Percentiles rank a stretch among this genome's conserved stretches.
Evolutionary conservation across 805 yeast species (phyloP).

Genomic region (Yarrowia keelungensis): DNA sequence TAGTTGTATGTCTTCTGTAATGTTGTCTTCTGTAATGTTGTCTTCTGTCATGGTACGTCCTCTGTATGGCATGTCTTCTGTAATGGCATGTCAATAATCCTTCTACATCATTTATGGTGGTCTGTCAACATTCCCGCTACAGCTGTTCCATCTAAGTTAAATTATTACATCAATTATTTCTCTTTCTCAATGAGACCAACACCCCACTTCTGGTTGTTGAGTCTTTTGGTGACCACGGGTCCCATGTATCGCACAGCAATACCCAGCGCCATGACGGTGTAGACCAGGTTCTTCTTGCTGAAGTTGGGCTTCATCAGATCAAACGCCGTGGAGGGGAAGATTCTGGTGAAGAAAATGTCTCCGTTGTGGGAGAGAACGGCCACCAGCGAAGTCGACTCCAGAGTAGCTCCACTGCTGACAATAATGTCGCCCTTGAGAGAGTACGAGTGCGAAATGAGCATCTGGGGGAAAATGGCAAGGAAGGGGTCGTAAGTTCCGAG

Average conservation of each 20-base stretch:
- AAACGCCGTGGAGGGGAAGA: conserved; percentile 83
- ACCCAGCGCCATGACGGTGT: conserved; percentile 62
- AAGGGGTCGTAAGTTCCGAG: conserved; percentile 73
- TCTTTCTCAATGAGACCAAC: conserved; percentile 37
- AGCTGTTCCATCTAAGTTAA: too few relatives aligned
- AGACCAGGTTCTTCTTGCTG: conserved; percentile 66
- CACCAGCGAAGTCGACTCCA: conserved; percentile 79
- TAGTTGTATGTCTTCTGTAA: too few relatives aligned
- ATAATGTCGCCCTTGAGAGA: conserved; percentile 52
- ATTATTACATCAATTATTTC: conserved; percentile 51
- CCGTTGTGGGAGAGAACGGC: conserved; percentile 59
- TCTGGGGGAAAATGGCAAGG: conserved; percentile 57
- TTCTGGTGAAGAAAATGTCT: conserved; percentile 77
- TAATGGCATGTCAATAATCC: too few relatives aligned
- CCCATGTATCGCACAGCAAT: conserved; percentile 40
- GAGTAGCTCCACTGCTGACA: conserved; percentile 64
- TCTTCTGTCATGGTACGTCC: too few relatives aligned
- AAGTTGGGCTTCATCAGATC: conserved; percentile 75
- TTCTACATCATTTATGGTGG: too few relatives aligned
- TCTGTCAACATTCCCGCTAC: too few relatives aligned
- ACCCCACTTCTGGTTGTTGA: conserved; percentile 41
- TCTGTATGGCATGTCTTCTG: too few relatives aligned
- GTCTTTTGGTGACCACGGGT: conserved; percentile 42
- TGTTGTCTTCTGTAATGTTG: too few relatives aligned
- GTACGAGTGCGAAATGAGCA: conserved; percentile 61